Evolutionary conservation across 2,329 filamentous ascomycete genomes (phyloP).

Genomic region (Akanthomyces muscarius): DNA sequence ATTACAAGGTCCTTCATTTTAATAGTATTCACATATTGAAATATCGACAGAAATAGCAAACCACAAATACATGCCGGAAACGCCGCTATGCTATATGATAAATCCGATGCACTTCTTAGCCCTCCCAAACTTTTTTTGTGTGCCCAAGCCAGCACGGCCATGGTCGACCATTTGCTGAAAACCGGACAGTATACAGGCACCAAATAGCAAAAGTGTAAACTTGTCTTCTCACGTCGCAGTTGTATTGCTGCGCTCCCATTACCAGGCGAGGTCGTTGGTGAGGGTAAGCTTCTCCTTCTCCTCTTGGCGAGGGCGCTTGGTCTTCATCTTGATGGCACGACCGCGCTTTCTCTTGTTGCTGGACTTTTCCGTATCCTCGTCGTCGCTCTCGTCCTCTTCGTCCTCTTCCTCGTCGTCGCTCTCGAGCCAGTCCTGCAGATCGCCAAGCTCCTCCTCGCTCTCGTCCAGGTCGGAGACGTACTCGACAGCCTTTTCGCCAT

Average conservation of each 20-base stretch:
- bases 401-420: constrained; percentile 59
- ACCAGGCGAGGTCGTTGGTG: constrained; percentile 42
- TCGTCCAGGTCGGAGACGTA: constrained; percentile 91
- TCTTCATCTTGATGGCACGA: constrained; percentile 43
- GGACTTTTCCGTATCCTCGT: constrained; percentile 52
- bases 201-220: background rate
- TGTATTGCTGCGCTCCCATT: constrained; percentile 9
- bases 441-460: constrained; percentile 72
- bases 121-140: constrained; percentile 3
- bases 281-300: constrained; percentile 43
- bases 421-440: constrained; percentile 90
- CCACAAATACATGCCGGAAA: constrained; percentile 15
- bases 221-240: background rate
- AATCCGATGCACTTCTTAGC: constrained; percentile 5
- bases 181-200: constrained; percentile 3
- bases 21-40: constrained; percentile 16
- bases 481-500: constrained; percentile 76
- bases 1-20: background rate
- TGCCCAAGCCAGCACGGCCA: background rate
- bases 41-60: constrained; percentile 9
- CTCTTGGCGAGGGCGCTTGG: constrained; percentile 44
- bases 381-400: constrained; percentile 55
- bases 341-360: constrained; percentile 54
- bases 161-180: background rate
- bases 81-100: constrained; percentile 18